Percentiles rank a stretch among this genome's conserved stretches.
These are phyloP conservation scores for Colletotrichum lindemuthianum DNA, from an alignment of 2,329 filamentous ascomycete genomes.

Conservation along the genomic window DNA sequence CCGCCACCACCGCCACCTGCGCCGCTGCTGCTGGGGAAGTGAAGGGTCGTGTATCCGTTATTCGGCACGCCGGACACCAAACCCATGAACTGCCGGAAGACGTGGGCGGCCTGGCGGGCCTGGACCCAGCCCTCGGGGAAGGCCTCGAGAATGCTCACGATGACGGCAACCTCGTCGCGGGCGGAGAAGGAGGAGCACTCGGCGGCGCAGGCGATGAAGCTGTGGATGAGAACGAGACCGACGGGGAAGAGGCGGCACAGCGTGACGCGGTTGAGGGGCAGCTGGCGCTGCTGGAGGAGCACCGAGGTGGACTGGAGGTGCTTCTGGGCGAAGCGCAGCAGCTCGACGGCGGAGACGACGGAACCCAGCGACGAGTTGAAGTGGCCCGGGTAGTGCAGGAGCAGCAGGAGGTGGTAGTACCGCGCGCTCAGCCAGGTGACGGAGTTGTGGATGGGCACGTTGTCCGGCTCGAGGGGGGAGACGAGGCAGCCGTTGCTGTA, in stretches of 20 bases:
- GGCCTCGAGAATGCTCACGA: slow-evolving; percentile 49
- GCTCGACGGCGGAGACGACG: slow-evolving; percentile 44
- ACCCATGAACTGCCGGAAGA: slow-evolving; percentile 46
- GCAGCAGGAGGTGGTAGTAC: slow-evolving; percentile 56
- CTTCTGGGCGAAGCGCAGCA: slow-evolving; percentile 52
- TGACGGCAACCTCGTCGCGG: slow-evolving; percentile 47
- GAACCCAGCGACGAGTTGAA: slow-evolving; percentile 48
- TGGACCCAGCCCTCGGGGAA: slow-evolving; percentile 49
- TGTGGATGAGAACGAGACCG: slow-evolving; percentile 49
- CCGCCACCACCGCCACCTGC: not conserved
- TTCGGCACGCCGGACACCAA: slow-evolving; percentile 37
- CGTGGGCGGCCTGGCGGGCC: slow-evolving; percentile 47
- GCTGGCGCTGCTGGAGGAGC: slow-evolving; percentile 53
- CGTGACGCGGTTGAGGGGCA: slow-evolving; percentile 55
- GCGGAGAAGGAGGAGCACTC: slow-evolving; percentile 41
- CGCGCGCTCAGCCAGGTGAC: slow-evolving; percentile 55
- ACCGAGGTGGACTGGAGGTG: slow-evolving; percentile 54
- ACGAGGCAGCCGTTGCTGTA: slow-evolving; percentile 57
- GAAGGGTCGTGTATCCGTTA: slow-evolving; percentile 36
- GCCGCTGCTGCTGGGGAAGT: slow-evolving; percentile 30
- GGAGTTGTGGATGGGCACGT: slow-evolving; percentile 56
- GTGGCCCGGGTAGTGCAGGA: slow-evolving; percentile 54
- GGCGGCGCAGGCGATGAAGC: slow-evolving; percentile 45
- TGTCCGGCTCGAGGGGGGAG: slow-evolving; percentile 53
- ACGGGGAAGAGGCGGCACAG: slow-evolving; percentile 52